Conservation (phyloP, 768 basidiomycete genomes). For the Termitomyces sp. region DNA sequence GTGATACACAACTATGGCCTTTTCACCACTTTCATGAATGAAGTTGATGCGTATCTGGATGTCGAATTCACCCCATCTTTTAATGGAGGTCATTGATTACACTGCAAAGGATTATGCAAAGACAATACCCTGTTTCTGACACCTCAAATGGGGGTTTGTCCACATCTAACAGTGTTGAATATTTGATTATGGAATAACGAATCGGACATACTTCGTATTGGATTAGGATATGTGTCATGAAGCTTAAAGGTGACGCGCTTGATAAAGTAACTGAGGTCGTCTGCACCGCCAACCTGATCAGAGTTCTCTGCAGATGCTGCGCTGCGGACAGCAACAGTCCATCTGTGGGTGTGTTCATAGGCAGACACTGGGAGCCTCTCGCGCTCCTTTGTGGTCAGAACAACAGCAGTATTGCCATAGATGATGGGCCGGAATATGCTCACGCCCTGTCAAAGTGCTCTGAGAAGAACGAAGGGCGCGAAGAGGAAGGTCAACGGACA, state of each 20-base stretch:
- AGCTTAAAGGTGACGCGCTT: conserved; percentile 96
- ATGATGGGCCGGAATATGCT: conserved; percentile 88
- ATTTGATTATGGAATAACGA: conserved; percentile 1
- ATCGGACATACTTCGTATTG: conserved; percentile 71
- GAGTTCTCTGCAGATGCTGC: conserved; percentile 71
- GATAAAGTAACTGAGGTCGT: conserved; percentile 88
- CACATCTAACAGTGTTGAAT: conserved; percentile 45
- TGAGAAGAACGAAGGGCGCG: conserved; percentile 9
- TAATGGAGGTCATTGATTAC: not conserved
- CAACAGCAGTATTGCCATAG: conserved; percentile 89
- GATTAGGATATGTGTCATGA: conserved; percentile 93
- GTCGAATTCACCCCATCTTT: conserved; percentile 97
- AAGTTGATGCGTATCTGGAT: conserved; percentile 91
- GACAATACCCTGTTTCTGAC: conserved; percentile 83
- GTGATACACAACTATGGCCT: conserved; percentile 82
- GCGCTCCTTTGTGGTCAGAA: conserved; percentile 71
- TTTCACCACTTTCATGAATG: conserved; percentile 85
- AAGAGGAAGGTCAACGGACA: conserved; percentile 24
- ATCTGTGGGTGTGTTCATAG: conserved; percentile 87
- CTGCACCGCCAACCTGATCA: conserved; percentile 82
- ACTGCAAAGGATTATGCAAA: not conserved
- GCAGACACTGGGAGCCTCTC: conserved; percentile 33
- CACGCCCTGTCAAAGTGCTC: conserved; percentile 52
- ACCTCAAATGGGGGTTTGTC: conserved; percentile 95
- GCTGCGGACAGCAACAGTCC: conserved; percentile 94